Evolutionary conservation across 208 protist species (phyloP), one percentile per base, ranked within the genome.

Genomic region (Acanthamoeba lenticulata): DNA sequence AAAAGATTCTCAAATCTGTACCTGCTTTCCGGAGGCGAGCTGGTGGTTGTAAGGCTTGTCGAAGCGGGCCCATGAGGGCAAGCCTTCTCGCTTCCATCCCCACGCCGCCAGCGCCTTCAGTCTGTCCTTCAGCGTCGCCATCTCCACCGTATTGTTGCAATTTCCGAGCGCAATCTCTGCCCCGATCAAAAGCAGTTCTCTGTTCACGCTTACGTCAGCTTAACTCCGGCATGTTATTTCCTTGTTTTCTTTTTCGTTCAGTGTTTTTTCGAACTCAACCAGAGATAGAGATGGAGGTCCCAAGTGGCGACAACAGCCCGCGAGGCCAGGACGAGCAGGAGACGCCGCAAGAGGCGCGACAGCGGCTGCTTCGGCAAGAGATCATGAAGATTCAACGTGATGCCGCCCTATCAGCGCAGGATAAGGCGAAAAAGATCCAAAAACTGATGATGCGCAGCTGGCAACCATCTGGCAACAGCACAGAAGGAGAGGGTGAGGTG

Each of bases 61-160:
- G 60, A 92, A 92, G 13, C 49, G 88, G 1, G 55, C 88, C 62
- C 45, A 62, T 27, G 40, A 77, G 27, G 60, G 40, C 34, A 69
- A 32, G 32, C 88, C 88, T 44, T 92, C 88, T 42, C 88, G 13
- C 88, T 92, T 92, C 88, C 88, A 92, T 1, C 42, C 88, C 60
- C 52, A 77, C 4, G 60, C 13, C 42, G 88, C 88, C 60, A 92
- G 44, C 34, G 83, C 42, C 83, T 90, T 90, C 1, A 90, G 11
- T 38, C 83, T 11, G 3, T 90, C 83, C 83, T 55, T 65, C 13
- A 90, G 17, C 32, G 83, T 90, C 13, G 83, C 42, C 83, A 90
- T 89, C 24, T 40, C 9, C 72, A 40, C 11, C 29, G 55, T 34
- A 65, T 21, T 69, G 29, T 52, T 85, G 67, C 57, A 65, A 65